Percentiles rank a stretch among this genome's conserved stretches.
Evolutionary conservation across 2,329 filamentous ascomycete genomes (phyloP).

Genomic region (Penicillium sp.): DNA sequence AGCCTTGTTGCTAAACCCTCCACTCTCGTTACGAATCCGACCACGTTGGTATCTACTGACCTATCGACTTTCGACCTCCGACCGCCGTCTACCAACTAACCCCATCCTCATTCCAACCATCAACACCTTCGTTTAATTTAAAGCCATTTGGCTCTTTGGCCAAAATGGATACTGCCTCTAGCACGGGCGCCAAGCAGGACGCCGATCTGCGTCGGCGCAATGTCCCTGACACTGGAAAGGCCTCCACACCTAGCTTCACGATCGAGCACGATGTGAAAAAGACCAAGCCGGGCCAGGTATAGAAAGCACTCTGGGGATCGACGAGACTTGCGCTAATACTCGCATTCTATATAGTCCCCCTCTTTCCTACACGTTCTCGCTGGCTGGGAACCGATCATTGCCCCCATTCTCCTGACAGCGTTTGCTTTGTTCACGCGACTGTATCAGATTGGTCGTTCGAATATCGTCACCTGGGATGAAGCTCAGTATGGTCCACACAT

Average conservation of each 20-base stretch:
- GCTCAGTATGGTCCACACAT: slow-evolving; percentile 62
- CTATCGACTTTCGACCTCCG: slow-evolving; percentile 1
- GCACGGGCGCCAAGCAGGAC: slow-evolving; percentile 40
- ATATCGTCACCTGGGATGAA: slow-evolving; percentile 77
- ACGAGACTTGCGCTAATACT: slow-evolving; percentile 7
- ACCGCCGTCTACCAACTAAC: slow-evolving; percentile 3
- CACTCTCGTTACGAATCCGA: slow-evolving; percentile 12
- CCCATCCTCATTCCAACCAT: background rate
- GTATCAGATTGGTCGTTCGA: slow-evolving; percentile 69
- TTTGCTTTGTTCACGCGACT: slow-evolving; percentile 68
- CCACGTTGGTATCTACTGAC: slow-evolving; percentile 8
- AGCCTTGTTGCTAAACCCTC: slow-evolving; percentile 17
- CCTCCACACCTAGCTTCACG: slow-evolving; percentile 27
- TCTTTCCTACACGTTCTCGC: slow-evolving; percentile 51
- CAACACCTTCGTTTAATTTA: background rate
- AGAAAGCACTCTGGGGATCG: slow-evolving; percentile 7
- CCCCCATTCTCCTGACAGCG: slow-evolving; percentile 65
- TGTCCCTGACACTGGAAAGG: slow-evolving; percentile 39
- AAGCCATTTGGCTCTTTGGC: slow-evolving; percentile 34
- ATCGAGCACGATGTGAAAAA: slow-evolving; percentile 41
- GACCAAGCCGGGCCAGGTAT: slow-evolving; percentile 39
- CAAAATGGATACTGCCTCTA: slow-evolving; percentile 37
- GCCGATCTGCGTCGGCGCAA: slow-evolving; percentile 49
- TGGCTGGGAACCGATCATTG: slow-evolving; percentile 64
- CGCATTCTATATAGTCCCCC: slow-evolving; percentile 31